Evolutionary conservation across 1,284 basidiomycete species (phyloP).

Genomic region (Kwoniella shivajii): DNA sequence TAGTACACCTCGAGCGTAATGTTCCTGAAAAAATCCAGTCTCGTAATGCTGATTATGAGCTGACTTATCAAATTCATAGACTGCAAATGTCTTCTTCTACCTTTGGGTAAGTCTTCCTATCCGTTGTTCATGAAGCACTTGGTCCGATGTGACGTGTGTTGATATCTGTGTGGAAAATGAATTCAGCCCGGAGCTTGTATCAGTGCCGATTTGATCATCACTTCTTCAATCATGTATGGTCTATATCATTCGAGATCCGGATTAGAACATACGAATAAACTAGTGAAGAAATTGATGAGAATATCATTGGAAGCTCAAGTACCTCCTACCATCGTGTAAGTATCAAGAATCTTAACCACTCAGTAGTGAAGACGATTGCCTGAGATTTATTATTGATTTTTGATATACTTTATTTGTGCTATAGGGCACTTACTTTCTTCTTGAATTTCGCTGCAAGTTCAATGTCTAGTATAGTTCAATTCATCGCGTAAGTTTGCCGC

Average conservation of each 20-base stretch:
- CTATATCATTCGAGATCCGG: constrained; percentile 16
- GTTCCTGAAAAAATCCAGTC: too few species aligned
- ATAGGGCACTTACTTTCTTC: constrained; percentile 14
- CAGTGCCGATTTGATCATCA: constrained; percentile 17
- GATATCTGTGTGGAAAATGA: not conserved
- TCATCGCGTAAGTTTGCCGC: constrained; percentile 16
- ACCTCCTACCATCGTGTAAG: constrained; percentile 18
- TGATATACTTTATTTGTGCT: not conserved
- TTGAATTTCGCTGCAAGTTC: constrained; percentile 11
- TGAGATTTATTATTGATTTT: too few species aligned
- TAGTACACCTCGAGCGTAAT: not conserved
- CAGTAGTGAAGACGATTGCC: too few species aligned
- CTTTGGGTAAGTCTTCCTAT: constrained; percentile 15
- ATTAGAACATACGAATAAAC: constrained; percentile 10
- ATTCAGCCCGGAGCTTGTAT: constrained; percentile 18
- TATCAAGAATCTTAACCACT: too few species aligned
- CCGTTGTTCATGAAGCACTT: too few species aligned
- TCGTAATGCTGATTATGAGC: too few species aligned
- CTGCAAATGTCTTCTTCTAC: constrained; percentile 16
- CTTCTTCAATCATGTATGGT: constrained; percentile 17
- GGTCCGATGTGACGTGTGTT: not conserved
- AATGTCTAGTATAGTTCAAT: constrained; percentile 18
- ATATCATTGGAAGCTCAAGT: constrained; percentile 19
- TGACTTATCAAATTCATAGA: too few species aligned
- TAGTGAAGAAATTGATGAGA: constrained; percentile 19